Conservation (phyloP, 768 basidiomycete species). For the Lactarius hengduanensis region DNA sequence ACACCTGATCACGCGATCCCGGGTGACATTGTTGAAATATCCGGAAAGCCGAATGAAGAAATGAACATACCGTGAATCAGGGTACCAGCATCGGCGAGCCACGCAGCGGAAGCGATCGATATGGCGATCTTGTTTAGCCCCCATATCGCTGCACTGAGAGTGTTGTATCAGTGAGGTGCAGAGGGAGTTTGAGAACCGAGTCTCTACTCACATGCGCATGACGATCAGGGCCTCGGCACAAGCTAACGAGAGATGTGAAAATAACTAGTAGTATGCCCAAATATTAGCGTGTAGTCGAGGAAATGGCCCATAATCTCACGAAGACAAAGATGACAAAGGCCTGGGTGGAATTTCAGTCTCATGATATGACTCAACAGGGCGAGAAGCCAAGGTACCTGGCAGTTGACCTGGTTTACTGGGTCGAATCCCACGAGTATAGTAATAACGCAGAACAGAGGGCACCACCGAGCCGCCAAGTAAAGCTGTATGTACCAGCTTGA, state of each 20-base stretch:
- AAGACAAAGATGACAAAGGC: background rate
- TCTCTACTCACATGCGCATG: constrained; percentile 21
- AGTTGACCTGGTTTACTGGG: background rate
- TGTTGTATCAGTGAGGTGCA: too few species aligned
- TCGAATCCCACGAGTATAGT: background rate
- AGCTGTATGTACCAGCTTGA: too few species aligned
- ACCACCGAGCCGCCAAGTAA: too few species aligned
- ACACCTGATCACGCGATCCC: background rate
- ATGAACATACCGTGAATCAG: background rate
- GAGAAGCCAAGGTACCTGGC: background rate
- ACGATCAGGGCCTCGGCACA: constrained; percentile 18
- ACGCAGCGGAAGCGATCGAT: background rate
- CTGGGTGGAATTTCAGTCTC: background rate
- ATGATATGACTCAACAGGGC: background rate
- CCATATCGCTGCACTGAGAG: constrained; percentile 13
- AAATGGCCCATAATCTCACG: background rate
- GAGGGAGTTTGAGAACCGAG: background rate
- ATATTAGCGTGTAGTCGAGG: background rate
- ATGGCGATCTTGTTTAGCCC: constrained; percentile 4
- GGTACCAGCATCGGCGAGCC: background rate
- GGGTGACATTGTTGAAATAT: background rate
- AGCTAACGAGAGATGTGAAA: background rate
- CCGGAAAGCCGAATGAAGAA: background rate
- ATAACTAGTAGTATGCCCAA: background rate
- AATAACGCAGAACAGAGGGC: background rate